These are phyloP conservation scores for Clausena lansium DNA, from an alignment of 345 rosid species.

Conservation along the genomic window DNA sequence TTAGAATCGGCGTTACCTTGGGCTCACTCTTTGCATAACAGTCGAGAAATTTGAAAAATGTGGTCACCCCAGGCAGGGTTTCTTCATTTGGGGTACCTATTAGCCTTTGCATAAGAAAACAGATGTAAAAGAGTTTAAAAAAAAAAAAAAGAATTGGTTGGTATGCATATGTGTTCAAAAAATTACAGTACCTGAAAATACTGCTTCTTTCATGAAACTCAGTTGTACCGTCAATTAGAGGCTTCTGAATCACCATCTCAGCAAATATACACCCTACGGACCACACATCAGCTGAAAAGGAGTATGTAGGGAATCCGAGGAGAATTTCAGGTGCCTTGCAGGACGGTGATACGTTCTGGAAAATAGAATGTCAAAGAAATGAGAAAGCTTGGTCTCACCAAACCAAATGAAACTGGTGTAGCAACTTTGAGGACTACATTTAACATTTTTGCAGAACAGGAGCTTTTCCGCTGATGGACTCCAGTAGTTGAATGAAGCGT, in stretches of 20 bases:
- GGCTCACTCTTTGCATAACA: neutral
- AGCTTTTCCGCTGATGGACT: neutral
- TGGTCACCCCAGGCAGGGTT: neutral
- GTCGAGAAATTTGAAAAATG: neutral
- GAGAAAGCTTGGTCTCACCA: neutral
- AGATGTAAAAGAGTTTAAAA: neutral
- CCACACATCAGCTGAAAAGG: neutral
- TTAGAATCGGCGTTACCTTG: neutral
- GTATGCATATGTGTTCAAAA: neutral
- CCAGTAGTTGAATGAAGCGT: neutral
- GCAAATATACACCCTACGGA: neutral
- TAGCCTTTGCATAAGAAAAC: neutral
- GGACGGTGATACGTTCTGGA: neutral
- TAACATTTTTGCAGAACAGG: neutral
- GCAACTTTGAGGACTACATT: neutral
- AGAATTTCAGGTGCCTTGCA: conserved; percentile 5
- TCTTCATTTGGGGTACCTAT: conserved; percentile 4
- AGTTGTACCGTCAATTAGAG: neutral
- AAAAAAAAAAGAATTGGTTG: neutral
- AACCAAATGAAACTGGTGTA: neutral
- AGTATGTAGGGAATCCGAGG: neutral
- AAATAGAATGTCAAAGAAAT: neutral
- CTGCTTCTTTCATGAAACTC: neutral
- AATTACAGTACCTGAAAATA: neutral
- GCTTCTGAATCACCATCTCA: neutral